phyloP scores from a whole-genome alignment of 805 yeast species.

The Hanseniaspora clermontiae region DNA sequence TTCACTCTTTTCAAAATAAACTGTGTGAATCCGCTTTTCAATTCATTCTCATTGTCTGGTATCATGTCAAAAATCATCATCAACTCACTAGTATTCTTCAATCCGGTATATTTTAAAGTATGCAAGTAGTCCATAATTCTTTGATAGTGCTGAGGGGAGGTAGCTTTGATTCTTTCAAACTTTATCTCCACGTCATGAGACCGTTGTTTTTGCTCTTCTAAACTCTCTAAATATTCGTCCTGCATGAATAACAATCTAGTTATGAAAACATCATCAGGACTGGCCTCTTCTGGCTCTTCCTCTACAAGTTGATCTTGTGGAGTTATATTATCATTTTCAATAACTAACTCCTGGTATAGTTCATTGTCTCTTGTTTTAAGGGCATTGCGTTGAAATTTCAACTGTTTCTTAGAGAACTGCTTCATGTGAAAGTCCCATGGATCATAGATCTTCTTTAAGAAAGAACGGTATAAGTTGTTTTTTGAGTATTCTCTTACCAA shows the following conservation, averaged over 20 bases:
- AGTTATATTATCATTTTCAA: not conserved
- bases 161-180: not conserved
- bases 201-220: not conserved
- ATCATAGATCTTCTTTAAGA: not conserved
- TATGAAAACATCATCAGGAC: no score
- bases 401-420: not conserved
- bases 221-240: not conserved
- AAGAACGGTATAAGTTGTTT: not conserved
- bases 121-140: slow-evolving; percentile 5
- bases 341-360: no score
- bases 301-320: not conserved
- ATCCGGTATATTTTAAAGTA: not conserved
- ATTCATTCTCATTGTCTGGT: not conserved
- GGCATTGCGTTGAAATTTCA: not conserved
- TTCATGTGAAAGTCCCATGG: not conserved
- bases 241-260: not conserved
- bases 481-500: not conserved
- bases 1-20: not conserved
- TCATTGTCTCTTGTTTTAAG: not conserved
- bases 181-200: slow-evolving; percentile 2
- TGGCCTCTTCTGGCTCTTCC: not conserved
- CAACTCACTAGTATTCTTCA: not conserved
- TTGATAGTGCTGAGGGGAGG: not conserved
- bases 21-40: slow-evolving; percentile 2
- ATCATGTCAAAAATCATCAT: slow-evolving; percentile 4